Conservation (phyloP, 768 basidiomycete genomes). For the Pisolithus microcarpus region DNA sequence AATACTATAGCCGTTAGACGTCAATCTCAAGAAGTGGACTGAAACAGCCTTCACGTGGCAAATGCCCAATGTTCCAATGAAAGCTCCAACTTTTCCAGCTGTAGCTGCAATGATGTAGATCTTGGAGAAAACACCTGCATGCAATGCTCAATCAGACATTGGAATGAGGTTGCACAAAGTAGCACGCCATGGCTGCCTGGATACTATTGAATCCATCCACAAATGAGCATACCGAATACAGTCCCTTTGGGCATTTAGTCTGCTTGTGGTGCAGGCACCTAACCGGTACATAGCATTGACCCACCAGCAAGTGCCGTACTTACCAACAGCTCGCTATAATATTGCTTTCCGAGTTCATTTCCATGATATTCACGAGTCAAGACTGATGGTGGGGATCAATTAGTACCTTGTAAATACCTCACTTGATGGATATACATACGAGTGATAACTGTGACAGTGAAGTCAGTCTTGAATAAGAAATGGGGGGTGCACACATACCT, state of each 20-base stretch:
- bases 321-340: conserved; percentile 57
- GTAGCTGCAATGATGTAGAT: conserved; percentile 85
- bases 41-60: conserved; percentile 1
- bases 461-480: background rate
- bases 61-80: conserved; percentile 75
- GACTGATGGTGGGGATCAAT: conserved; percentile 35
- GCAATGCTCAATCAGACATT: conserved; percentile 10
- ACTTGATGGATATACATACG: conserved; percentile 32
- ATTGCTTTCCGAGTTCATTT: conserved; percentile 39
- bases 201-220: conserved; percentile 81
- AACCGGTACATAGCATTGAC: conserved; percentile 51
- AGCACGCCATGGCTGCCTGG: conserved; percentile 76
- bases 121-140: conserved; percentile 73
- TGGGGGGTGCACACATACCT: conserved; percentile 39
- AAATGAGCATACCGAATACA: conserved; percentile 76
- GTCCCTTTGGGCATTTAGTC: conserved; percentile 71
- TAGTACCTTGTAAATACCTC: background rate
- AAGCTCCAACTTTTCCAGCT: conserved; percentile 78
- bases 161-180: background rate
- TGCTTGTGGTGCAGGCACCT: conserved; percentile 52
- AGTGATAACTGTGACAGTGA: conserved; percentile 50
- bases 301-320: conserved; percentile 78
- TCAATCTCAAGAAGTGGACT: background rate
- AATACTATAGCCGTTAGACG: background rate
- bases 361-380: conserved; percentile 64